Percentiles rank a stretch among this genome's conserved stretches.
Conservation (phyloP, 2,329 filamentous ascomycete genomes). For the Paecilomyces sp. region DNA sequence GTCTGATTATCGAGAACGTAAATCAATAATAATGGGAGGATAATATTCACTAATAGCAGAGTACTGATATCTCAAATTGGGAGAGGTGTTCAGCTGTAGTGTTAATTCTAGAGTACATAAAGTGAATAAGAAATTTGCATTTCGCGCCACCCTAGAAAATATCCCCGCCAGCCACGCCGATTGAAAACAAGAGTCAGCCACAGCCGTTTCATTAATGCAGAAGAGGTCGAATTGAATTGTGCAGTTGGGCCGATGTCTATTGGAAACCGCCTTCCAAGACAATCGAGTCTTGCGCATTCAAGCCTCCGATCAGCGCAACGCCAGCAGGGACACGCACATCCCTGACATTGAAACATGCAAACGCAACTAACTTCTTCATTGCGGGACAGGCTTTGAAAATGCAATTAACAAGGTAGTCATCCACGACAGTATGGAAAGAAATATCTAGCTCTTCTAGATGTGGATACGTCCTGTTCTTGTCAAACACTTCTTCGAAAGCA, state of each 20-base stretch:
- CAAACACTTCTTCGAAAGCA: conserved; percentile 70
- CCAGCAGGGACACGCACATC: conserved; percentile 50
- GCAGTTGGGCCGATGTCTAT: background rate
- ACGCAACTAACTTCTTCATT: conserved; percentile 51
- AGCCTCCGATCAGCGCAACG: conserved; percentile 54
- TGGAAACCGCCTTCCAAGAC: conserved; percentile 20
- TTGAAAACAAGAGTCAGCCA: background rate
- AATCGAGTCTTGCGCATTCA: conserved; percentile 51
- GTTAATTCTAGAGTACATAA: background rate
- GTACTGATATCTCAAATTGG: background rate
- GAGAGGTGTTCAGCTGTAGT: background rate
- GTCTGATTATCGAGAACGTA: too few species aligned
- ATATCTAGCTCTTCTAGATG: conserved; percentile 66
- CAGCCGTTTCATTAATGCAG: background rate
- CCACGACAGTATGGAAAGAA: conserved; percentile 52
- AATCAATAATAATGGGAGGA: too few species aligned
- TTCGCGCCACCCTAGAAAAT: background rate
- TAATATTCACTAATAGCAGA: background rate
- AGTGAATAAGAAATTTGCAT: background rate
- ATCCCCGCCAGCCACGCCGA: background rate
- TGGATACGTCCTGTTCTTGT: conserved; percentile 55
- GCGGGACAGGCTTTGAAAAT: conserved; percentile 41
- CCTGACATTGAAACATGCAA: conserved; percentile 55
- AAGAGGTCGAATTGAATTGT: background rate
- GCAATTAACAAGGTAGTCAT: conserved; percentile 37